Base-by-base conservation (phyloP, 176 grass and related monocot genomes). In the Lolium multiflorum region DNA sequence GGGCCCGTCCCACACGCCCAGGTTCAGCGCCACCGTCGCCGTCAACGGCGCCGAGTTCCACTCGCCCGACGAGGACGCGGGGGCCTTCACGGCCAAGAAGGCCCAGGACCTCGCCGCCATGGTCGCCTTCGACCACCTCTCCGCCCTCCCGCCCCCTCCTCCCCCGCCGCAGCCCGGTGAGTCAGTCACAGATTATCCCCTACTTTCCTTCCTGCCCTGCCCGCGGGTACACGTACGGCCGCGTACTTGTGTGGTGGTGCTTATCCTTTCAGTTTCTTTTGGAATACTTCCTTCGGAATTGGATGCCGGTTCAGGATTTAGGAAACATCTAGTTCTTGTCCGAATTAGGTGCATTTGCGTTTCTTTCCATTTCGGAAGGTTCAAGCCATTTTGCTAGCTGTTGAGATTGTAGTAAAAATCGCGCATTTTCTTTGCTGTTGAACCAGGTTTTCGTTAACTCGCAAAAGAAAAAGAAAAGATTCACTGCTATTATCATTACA, bases 91-190 rank as follows among this genome's bases (percentile, higher is more conserved):
- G 37, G 57, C 67, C 63, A 95, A 95, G 83, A 90, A 95, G 83
- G 96, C 96, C 11, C 69, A 83, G 12, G 90, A 93, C 73, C 86
- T 90, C 66, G 96, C 89, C 25, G 96, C 95, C 51, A 86, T 67
- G 66, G 89, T 71, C 41, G 96, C 96, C 24, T 87, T 91, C 60
- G 73, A 95, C 46, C 50, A 61, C 17, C 87, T 98, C 70, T 78
- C 74, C 39, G 60, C 73, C 73, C n/a, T 83, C 49, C 56, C 78
- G 54, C 54, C 24, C 64, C 78, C 64, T 58, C n/a, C 79, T 3
- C 70, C 82, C 7, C 59, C 58, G 21, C 61, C 31, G 21, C 41
- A 54, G 22, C 22, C 50, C 20, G 88, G 93, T 92, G 85, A 94
- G 82, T 76, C 14, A 7, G 82, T 76, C 24, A 7, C 21, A 49